Evolutionary conservation across 768 basidiomycete species (phyloP), one percentile per base, ranked within the genome.

Genomic region (Fibroporia radiculosa): DNA sequence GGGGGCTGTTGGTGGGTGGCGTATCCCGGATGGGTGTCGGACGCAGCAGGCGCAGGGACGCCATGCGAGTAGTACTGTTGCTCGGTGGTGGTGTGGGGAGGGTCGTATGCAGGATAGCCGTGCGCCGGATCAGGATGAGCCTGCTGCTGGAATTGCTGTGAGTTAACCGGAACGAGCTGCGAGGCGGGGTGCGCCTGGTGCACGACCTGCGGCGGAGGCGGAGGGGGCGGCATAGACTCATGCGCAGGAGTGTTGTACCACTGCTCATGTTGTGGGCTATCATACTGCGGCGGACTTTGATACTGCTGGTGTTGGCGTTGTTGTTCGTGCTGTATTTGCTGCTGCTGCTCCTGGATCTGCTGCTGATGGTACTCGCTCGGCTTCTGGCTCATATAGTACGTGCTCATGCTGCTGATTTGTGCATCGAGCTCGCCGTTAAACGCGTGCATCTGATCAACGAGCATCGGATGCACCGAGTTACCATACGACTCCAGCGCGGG

Each of bases 351-450:
- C 44, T 45, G 48, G 18, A 18, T 36, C 20, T 44, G 43, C 28
- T 49, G 48, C 23, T 10, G 44, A 29, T 12, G 39, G 47, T n/a
- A 31, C 42, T 8, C 22, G 12, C 27, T 44, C 38, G 1, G 41
- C 25, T 4, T 6, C n/a, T 16, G 42, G 44, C 6, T 22, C n/a
- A 49, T 49, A 48, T 45, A 51, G 41, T 34, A 52, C 44, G 47
- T 45, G 19, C 48, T 48, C 8, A 48, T 47, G 24, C 51, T 40
- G 24, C 48, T 35, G 27, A 62, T 61, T 48, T 63, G 63, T 29
- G 47, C 56, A 29, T 62, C 56, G 27, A 62, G 48, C 36, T 57
- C 48, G 0, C 55, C 55, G 23, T 62, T 56, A 44, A 66, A 63
- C 24, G 57, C 40, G 32, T 48, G 48, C 47, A 65, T 45, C 45